A percentile compares a stretch with the other conserved stretches of the same genome.
These are phyloP conservation scores for Echites panduratus DNA, from an alignment of 257 asterid species.

Conservation along the genomic window DNA sequence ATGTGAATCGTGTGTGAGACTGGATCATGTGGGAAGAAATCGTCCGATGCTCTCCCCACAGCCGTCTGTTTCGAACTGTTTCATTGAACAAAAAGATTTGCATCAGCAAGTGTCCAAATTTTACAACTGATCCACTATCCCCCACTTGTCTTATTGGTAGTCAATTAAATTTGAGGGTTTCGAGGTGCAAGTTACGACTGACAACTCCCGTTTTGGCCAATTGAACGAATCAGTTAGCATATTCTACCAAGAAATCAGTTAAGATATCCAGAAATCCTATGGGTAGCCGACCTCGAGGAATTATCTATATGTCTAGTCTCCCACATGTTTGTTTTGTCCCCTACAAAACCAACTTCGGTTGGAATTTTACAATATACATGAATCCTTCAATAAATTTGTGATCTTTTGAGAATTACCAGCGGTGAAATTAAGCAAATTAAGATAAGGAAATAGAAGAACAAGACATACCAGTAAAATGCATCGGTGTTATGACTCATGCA, in stretches of 20 bases:
- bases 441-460: background rate
- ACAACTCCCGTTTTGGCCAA: background rate
- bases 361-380: too few relatives aligned
- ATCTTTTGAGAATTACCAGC: too few relatives aligned
- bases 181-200: too few relatives aligned
- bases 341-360: background rate
- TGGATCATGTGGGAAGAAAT: conserved; percentile 78
- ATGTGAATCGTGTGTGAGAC: conserved; percentile 78
- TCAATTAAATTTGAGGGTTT: background rate
- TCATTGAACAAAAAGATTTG: conserved; percentile 13
- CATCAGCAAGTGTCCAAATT: background rate
- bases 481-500: conserved; percentile 94
- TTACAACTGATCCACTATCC: background rate
- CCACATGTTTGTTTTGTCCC: background rate
- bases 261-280: background rate
- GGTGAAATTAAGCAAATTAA: background rate
- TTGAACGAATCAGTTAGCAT: background rate
- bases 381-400: too few relatives aligned
- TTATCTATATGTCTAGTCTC: background rate
- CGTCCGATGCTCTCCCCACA: conserved; percentile 79
- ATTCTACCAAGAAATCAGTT: background rate
- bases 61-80: conserved; percentile 83
- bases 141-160: background rate
- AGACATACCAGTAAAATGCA: conserved; percentile 65
- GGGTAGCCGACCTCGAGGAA: background rate